Conservation (phyloP, 2,329 filamentous ascomycete species). For the Exophiala mesophila region DNA sequence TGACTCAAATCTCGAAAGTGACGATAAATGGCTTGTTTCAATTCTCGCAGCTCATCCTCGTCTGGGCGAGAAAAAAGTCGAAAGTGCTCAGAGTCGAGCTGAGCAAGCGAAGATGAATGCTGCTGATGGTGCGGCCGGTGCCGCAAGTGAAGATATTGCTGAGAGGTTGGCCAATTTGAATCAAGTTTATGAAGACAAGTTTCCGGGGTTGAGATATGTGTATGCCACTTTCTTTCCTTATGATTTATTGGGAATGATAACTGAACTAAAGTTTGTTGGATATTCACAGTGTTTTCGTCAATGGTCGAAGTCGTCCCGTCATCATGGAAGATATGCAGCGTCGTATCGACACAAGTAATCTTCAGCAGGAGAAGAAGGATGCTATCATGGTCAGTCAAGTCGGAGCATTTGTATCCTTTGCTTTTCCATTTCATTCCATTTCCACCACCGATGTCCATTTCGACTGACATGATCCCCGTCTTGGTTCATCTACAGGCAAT, state of each 20-base stretch:
- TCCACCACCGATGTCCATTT: too few relatives aligned
- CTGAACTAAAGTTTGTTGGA: not conserved
- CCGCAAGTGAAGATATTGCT: slow-evolving; percentile 43
- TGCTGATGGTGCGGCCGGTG: slow-evolving; percentile 37
- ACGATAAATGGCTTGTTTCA: slow-evolving; percentile 57
- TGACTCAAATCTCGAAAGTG: slow-evolving; percentile 45
- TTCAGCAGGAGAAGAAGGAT: slow-evolving; percentile 63
- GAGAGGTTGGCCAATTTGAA: slow-evolving; percentile 61
- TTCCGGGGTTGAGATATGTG: slow-evolving; percentile 81
- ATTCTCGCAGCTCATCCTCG: slow-evolving; percentile 80
- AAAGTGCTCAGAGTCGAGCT: slow-evolving; percentile 72
- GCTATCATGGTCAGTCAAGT: slow-evolving; percentile 62
- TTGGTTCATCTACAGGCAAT: slow-evolving; percentile 59
- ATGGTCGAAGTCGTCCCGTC: slow-evolving; percentile 65
- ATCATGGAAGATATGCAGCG: slow-evolving; percentile 78
- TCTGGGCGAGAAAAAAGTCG: slow-evolving; percentile 73
- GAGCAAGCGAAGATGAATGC: slow-evolving; percentile 74
- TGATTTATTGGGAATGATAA: not conserved
- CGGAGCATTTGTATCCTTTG: slow-evolving; percentile 5
- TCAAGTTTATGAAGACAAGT: slow-evolving; percentile 69
- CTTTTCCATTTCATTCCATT: slow-evolving; percentile 5
- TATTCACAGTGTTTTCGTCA: slow-evolving; percentile 67
- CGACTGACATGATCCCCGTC: slow-evolving; percentile 23
- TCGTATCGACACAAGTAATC: slow-evolving; percentile 65
- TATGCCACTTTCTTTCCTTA: slow-evolving; percentile 27